phyloP scores from a whole-genome alignment of 345 rosid genomes.

The Fremontodendron californicum region DNA sequence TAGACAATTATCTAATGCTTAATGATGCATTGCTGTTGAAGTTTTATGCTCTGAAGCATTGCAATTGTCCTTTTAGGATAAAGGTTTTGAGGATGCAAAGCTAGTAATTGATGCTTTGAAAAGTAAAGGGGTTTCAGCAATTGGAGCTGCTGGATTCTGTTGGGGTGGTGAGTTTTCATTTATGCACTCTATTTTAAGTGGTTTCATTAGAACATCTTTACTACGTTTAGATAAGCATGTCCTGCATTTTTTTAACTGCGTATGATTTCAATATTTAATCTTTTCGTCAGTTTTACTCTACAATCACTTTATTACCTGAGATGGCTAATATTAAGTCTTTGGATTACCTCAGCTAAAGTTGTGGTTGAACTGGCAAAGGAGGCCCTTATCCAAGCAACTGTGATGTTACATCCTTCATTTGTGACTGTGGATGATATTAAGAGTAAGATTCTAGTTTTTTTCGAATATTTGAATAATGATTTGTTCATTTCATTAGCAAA shows the following conservation, averaged over 20 bases:
- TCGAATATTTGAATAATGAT: neutral
- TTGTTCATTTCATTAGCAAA: neutral
- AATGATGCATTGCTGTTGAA: neutral
- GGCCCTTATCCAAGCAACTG: slow-evolving; percentile 56
- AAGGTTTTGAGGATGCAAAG: slow-evolving; percentile 68
- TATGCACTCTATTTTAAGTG: neutral
- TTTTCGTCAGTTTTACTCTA: neutral
- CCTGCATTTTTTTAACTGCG: neutral
- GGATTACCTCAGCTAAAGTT: slow-evolving; percentile 53
- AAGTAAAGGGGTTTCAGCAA: slow-evolving; percentile 47
- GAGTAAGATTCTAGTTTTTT: slow-evolving; percentile 32
- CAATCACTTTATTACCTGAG: neutral
- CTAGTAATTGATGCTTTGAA: slow-evolving; percentile 54
- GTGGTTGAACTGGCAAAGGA: slow-evolving; percentile 60
- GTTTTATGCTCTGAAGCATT: slow-evolving; percentile 7
- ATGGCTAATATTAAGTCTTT: neutral
- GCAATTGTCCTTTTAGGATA: slow-evolving; percentile 39
- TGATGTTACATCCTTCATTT: slow-evolving; percentile 67
- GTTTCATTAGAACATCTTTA: neutral
- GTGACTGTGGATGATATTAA: slow-evolving; percentile 65
- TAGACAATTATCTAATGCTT: too few species aligned
- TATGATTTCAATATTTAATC: neutral
- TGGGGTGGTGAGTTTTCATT: slow-evolving; percentile 53
- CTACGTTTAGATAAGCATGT: neutral
- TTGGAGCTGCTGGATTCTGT: slow-evolving; percentile 71